These are phyloP conservation scores for Xerocomus minutiporus DNA, from an alignment of 1,284 basidiomycete genomes.

Conservation along the genomic window DNA sequence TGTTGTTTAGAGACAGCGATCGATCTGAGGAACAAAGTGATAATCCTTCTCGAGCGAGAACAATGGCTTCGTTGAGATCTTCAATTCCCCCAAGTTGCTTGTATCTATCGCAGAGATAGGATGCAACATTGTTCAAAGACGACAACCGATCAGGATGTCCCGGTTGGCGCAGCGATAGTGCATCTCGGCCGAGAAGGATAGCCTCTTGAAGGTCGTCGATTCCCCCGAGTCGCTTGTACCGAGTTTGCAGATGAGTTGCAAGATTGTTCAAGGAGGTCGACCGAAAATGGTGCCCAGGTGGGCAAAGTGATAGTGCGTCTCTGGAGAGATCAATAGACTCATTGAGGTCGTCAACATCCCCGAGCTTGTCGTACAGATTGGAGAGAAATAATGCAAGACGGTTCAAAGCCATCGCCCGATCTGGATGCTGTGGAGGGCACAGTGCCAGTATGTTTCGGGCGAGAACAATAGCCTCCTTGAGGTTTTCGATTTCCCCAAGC, in stretches of 20 bases:
- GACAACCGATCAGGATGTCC: not conserved
- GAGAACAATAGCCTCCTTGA: not conserved
- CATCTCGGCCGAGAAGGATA: not conserved
- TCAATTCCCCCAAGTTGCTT: not conserved
- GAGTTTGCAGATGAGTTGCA: not conserved
- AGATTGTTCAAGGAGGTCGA: not conserved
- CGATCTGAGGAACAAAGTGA: not conserved
- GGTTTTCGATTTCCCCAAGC: not conserved
- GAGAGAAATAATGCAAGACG: not conserved
- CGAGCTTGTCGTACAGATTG: not conserved
- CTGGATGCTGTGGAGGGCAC: not conserved
- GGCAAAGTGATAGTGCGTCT: no score
- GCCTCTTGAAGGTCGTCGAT: not conserved
- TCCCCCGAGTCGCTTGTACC: not conserved
- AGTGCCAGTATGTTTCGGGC: not conserved
- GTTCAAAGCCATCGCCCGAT: not conserved
- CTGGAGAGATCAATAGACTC: no score
- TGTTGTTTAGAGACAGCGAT: not conserved
- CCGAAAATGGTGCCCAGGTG: not conserved
- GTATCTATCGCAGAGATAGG: not conserved
- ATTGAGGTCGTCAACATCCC: no score
- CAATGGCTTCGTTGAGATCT: not conserved
- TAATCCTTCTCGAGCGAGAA: not conserved
- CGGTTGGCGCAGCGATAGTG: not conserved
- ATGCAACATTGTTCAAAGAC: not conserved